These are phyloP conservation scores for Botrytis pseudocinerea DNA, from an alignment of 2,329 filamentous ascomycete genomes.

Conservation along the genomic window DNA sequence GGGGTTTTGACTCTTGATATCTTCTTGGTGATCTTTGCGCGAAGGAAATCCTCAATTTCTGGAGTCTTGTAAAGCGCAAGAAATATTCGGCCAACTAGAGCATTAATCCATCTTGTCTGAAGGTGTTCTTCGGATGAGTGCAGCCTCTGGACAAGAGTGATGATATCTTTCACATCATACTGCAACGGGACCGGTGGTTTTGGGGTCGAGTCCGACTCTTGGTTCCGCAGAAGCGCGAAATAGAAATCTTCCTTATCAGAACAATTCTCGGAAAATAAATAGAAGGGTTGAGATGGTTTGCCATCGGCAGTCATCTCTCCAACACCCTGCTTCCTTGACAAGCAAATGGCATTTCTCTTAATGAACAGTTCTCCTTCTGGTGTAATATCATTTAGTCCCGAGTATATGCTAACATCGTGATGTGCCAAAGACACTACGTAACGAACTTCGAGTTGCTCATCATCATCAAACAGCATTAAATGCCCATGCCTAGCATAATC, in stretches of 20 bases:
- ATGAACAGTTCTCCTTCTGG: slow-evolving; percentile 94
- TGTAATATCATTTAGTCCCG: slow-evolving; percentile 68
- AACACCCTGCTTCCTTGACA: slow-evolving; percentile 64
- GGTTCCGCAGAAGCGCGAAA: slow-evolving; percentile 83
- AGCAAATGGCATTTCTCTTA: slow-evolving; percentile 85
- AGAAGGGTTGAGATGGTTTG: slow-evolving; percentile 77
- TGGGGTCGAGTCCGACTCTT: slow-evolving; percentile 65
- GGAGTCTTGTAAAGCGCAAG: slow-evolving; percentile 83
- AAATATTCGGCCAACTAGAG: slow-evolving; percentile 83
- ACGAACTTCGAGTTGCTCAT: slow-evolving; percentile 90
- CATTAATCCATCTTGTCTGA: slow-evolving; percentile 92
- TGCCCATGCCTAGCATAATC: slow-evolving; percentile 71
- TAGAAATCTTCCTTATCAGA: slow-evolving; percentile 99
- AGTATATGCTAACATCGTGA: slow-evolving; percentile 82
- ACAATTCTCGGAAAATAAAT: slow-evolving; percentile 89
- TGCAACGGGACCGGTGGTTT: slow-evolving; percentile 68
- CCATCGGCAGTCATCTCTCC: slow-evolving; percentile 57
- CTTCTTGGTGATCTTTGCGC: slow-evolving; percentile 90
- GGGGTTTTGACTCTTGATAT: slow-evolving; percentile 92
- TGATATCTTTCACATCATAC: slow-evolving; percentile 83
- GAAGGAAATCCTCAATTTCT: slow-evolving; percentile 75
- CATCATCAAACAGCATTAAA: slow-evolving; percentile 95
- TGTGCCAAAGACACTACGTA: slow-evolving; percentile 93
- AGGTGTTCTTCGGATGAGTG: slow-evolving; percentile 90
- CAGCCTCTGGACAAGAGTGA: slow-evolving; percentile 83